phyloP scores from a whole-genome alignment of 2,329 filamentous ascomycete species.

The Aspergillus novofumigatus region DNA sequence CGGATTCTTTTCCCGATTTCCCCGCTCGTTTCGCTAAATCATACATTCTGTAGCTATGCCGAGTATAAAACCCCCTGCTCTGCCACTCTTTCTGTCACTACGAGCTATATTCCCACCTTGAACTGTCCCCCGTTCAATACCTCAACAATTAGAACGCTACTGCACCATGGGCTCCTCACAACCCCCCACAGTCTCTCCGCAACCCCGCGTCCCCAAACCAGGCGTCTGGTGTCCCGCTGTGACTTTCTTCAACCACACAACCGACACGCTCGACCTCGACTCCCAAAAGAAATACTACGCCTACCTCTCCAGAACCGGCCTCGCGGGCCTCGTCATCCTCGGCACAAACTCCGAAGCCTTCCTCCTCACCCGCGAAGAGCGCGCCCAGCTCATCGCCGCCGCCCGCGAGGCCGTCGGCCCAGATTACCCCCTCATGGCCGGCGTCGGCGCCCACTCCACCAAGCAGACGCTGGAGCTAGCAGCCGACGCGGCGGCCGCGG shows the following conservation, averaged over 20 bases:
- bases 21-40: not conserved
- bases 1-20: not conserved
- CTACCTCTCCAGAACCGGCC: conserved; percentile 49
- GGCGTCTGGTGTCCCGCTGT: conserved; percentile 53
- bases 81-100: not conserved
- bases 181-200: conserved; percentile 6
- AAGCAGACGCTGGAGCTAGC: conserved; percentile 60
- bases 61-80: not conserved
- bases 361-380: conserved; percentile 57
- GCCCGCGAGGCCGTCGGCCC: conserved; percentile 53
- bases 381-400: conserved; percentile 51
- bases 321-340: conserved; percentile 51
- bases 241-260: conserved; percentile 51
- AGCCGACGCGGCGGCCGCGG: conserved; percentile 55
- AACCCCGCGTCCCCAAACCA: conserved; percentile 20
- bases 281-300: conserved; percentile 50
- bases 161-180: conserved; percentile 12
- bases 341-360: conserved; percentile 56
- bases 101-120: too few species aligned
- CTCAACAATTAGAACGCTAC: not conserved
- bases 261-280: conserved; percentile 47
- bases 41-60: not conserved
- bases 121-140: not conserved
- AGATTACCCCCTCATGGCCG: conserved; percentile 58
- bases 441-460: conserved; percentile 61